Conservation (phyloP, 176 grass and related monocot species). For the Stipa capillata region DNA sequence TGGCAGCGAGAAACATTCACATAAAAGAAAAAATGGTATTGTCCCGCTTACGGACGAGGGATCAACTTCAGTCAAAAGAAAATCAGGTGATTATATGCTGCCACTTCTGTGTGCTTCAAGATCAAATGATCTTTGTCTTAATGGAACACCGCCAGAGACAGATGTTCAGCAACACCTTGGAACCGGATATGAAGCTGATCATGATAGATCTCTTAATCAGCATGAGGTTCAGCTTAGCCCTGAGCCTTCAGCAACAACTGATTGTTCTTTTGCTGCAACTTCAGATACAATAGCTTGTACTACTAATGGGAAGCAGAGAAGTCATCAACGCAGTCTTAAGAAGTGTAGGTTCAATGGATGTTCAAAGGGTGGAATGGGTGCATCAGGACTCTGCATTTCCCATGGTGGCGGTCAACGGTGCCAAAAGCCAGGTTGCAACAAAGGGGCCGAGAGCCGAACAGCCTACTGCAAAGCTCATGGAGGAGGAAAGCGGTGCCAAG, state of each 20-base stretch:
- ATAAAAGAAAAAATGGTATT: slow-evolving; percentile 26
- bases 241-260: slow-evolving; percentile 48
- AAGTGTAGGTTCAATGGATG: slow-evolving; percentile 89
- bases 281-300: slow-evolving; percentile 28
- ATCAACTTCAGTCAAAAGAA: slow-evolving; percentile 86
- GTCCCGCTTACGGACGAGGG: slow-evolving; percentile 61
- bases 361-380: slow-evolving; percentile 74
- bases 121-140: slow-evolving; percentile 26
- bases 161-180: slow-evolving; percentile 11
- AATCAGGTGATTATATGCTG: slow-evolving; percentile 56
- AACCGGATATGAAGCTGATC: slow-evolving; percentile 10
- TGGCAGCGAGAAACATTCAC: slow-evolving; percentile 12
- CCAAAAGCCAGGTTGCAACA: slow-evolving; percentile 84
- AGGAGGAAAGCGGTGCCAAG: slow-evolving; percentile 70
- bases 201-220: slow-evolving; percentile 15
- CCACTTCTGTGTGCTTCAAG: slow-evolving; percentile 68
- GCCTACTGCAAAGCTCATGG: slow-evolving; percentile 83
- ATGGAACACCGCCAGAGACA: neutral
- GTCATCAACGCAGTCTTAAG: slow-evolving; percentile 55
- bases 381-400: slow-evolving; percentile 81
- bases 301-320: slow-evolving; percentile 28
- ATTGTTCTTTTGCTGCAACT: slow-evolving; percentile 40
- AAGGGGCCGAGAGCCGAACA: slow-evolving; percentile 80
- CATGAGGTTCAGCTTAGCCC: slow-evolving; percentile 29
- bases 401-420: slow-evolving; percentile 83